Conservation (phyloP, 2,329 filamentous ascomycete species). For the Cercospora sojina region DNA sequence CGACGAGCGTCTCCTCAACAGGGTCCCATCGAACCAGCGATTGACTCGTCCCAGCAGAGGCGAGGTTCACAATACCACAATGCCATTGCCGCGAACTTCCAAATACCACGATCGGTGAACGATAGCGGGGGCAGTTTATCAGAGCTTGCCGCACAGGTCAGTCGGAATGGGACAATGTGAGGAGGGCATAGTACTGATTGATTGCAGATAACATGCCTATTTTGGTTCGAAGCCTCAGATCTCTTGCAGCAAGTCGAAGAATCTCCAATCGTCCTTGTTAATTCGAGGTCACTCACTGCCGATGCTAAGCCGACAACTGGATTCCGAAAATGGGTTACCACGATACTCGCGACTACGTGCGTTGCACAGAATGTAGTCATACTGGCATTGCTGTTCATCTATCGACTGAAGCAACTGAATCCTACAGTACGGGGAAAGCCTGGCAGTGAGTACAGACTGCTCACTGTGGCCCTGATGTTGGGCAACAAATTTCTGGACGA, state of each 20-base stretch:
- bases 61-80: conserved; percentile 35
- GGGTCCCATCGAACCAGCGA: conserved; percentile 14
- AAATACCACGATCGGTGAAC: conserved; percentile 74
- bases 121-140: conserved; percentile 71
- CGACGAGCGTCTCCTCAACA: conserved; percentile 28
- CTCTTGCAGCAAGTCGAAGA: conserved; percentile 73
- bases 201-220: conserved; percentile 82
- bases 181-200: conserved; percentile 8
- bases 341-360: conserved; percentile 87
- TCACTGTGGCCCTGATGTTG: conserved; percentile 95
- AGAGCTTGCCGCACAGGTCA: conserved; percentile 79
- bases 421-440: conserved; percentile 84
- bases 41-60: conserved; percentile 18
- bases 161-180: conserved; percentile 27
- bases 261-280: conserved; percentile 23
- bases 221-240: conserved; percentile 93
- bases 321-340: conserved; percentile 92
- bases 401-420: conserved; percentile 86
- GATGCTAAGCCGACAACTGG: conserved; percentile 75
- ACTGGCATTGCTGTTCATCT: conserved; percentile 86
- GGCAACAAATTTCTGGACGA: conserved; percentile 99
- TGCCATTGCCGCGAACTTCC: conserved; percentile 55
- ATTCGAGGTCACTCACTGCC: conserved; percentile 57
- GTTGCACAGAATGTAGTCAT: conserved; percentile 95
- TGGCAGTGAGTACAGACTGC: conserved; percentile 87